These are phyloP conservation scores for Trichophyton verrucosum DNA, from an alignment of 2,329 filamentous ascomycete genomes.

Conservation along the genomic window DNA sequence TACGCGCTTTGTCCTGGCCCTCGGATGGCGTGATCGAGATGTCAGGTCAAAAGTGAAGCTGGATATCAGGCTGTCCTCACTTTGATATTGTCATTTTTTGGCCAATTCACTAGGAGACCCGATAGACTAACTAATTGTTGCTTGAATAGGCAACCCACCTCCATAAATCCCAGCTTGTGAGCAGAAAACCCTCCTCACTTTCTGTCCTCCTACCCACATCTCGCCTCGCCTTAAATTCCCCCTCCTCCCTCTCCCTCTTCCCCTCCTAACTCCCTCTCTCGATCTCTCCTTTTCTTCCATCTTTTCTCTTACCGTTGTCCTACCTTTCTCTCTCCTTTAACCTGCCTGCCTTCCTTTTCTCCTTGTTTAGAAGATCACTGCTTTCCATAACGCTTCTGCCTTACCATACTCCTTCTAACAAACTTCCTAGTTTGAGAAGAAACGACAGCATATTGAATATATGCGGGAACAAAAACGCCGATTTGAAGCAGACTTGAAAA, in stretches of 20 bases:
- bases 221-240: background rate
- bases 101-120: constrained; percentile 3
- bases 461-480: constrained; percentile 77
- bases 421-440: constrained; percentile 66
- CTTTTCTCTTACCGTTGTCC: background rate
- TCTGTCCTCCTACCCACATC: background rate
- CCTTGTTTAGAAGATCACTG: background rate
- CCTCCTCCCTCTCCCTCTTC: background rate
- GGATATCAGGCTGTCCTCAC: background rate
- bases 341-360: background rate
- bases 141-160: constrained; percentile 17
- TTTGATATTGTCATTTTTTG: background rate
- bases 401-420: constrained; percentile 26
- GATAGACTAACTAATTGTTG: constrained; percentile 2
- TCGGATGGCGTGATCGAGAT: constrained; percentile 5
- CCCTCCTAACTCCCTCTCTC: background rate
- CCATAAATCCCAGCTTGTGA: constrained; percentile 19
- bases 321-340: background rate
- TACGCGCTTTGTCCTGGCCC: background rate
- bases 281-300: background rate
- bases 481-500: constrained; percentile 86
- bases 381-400: background rate
- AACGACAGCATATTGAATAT: constrained; percentile 82
- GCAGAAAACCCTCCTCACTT: constrained; percentile 4
- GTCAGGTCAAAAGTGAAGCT: constrained; percentile 5